phyloP scores from a whole-genome alignment of 2,329 filamentous ascomycete genomes.

The Simplicillium sp. region DNA sequence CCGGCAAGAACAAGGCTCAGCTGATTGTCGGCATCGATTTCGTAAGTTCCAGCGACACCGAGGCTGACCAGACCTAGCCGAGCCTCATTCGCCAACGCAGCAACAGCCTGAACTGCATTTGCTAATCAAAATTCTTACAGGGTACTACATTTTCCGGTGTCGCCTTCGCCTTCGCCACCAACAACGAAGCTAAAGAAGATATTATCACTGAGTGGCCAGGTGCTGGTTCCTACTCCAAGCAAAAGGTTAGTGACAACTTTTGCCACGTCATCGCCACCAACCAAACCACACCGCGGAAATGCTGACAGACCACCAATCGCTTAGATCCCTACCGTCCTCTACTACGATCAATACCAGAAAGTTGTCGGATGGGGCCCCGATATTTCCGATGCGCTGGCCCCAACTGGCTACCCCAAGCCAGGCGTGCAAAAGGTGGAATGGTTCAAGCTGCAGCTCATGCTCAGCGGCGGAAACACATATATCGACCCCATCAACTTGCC shows the following conservation, averaged over 20 bases:
- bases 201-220: conserved; percentile 99
- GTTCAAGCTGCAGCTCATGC: conserved; percentile 99
- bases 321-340: conserved; percentile 96
- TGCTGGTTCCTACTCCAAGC: conserved; percentile 93
- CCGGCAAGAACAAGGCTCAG: conserved; percentile 86
- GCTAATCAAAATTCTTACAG: conserved; percentile 30
- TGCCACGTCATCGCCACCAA: not conserved
- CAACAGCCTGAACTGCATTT: conserved; percentile 8
- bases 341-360: conserved; percentile 99
- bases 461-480: conserved; percentile 88
- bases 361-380: conserved; percentile 99
- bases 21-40: conserved; percentile 99
- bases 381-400: conserved; percentile 91
- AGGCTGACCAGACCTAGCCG: not conserved
- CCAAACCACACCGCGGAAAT: not conserved
- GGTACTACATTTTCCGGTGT: conserved; percentile 97
- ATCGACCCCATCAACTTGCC: conserved; percentile 98
- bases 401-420: conserved; percentile 93
- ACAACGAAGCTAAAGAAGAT: conserved; percentile 95
- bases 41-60: conserved; percentile 41
- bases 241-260: conserved; percentile 60
- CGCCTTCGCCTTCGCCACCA: conserved; percentile 92
- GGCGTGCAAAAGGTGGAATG: conserved; percentile 98
- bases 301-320: conserved; percentile 1
- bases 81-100: not conserved